These are phyloP conservation scores for Tetragonia tetragonoides DNA, from an alignment of 148 eudicot species.

Conservation along the genomic window DNA sequence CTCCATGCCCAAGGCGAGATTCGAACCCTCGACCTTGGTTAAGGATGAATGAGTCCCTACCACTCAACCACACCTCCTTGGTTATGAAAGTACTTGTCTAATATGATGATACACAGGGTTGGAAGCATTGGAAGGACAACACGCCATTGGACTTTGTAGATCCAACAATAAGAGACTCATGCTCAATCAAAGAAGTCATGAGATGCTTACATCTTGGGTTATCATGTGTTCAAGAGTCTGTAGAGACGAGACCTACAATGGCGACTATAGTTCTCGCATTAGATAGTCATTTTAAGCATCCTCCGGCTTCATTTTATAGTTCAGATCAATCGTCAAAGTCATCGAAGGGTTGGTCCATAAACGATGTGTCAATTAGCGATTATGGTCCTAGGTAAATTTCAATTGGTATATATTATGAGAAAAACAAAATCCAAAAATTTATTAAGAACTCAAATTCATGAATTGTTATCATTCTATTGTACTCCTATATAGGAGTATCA, in stretches of 20 bases:
- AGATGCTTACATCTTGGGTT: constrained; percentile 29
- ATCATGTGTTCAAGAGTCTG: constrained; percentile 27
- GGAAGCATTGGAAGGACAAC: constrained; percentile 29
- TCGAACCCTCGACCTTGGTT: no score
- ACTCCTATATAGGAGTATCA: no score
- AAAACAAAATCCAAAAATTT: no score
- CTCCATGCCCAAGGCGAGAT: no score
- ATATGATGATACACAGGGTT: neutral
- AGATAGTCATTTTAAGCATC: neutral
- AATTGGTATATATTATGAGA: no score
- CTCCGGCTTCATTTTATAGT: neutral
- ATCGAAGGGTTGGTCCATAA: no score
- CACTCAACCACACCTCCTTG: no score
- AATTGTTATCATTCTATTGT: no score
- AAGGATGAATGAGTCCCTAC: no score
- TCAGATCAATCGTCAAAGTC: constrained; percentile 10
- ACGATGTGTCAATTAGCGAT: no score
- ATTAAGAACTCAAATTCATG: no score
- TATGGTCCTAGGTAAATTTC: no score
- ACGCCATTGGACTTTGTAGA: constrained; percentile 20
- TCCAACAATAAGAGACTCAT: constrained; percentile 1
- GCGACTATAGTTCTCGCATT: constrained; percentile 9
- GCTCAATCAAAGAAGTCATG: constrained; percentile 7
- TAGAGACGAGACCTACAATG: constrained; percentile 18
- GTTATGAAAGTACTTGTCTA: neutral